phyloP scores from a whole-genome alignment of 1,139 yeast species.

The Geotrichum candidum region DNA sequence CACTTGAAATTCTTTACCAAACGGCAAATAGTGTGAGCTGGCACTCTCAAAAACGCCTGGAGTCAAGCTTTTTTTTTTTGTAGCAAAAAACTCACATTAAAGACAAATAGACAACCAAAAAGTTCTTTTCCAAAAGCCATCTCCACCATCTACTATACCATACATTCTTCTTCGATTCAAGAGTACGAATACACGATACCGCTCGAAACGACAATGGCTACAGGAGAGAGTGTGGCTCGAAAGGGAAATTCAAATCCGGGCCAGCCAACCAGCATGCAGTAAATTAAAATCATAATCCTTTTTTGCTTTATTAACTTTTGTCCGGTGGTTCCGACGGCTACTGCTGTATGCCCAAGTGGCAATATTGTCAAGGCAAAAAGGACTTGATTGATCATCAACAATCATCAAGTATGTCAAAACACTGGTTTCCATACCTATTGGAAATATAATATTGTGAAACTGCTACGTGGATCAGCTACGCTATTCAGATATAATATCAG shows the following conservation, averaged over 20 bases:
- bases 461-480: too few species aligned
- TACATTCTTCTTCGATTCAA: not conserved
- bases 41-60: not conserved
- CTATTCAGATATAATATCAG: too few species aligned
- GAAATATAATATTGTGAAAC: too few species aligned
- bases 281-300: too few species aligned
- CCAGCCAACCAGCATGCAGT: not conserved
- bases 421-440: too few species aligned
- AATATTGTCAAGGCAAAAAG: not conserved
- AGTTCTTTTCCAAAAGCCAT: not conserved
- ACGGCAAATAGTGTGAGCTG: not conserved
- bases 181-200: not conserved
- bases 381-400: too few species aligned
- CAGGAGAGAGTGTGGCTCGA: not conserved
- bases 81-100: not conserved
- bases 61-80: not conserved
- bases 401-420: too few species aligned
- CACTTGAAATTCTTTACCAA: not conserved
- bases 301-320: too few species aligned
- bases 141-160: not conserved
- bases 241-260: not conserved
- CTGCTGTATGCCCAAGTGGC: not conserved
- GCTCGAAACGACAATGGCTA: not conserved
- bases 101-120: not conserved
- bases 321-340: not conserved